Percentiles rank a stretch among this genome's conserved stretches.
phyloP scores from a whole-genome alignment of 768 basidiomycete species.

The Sporobolomyces roseus region DNA sequence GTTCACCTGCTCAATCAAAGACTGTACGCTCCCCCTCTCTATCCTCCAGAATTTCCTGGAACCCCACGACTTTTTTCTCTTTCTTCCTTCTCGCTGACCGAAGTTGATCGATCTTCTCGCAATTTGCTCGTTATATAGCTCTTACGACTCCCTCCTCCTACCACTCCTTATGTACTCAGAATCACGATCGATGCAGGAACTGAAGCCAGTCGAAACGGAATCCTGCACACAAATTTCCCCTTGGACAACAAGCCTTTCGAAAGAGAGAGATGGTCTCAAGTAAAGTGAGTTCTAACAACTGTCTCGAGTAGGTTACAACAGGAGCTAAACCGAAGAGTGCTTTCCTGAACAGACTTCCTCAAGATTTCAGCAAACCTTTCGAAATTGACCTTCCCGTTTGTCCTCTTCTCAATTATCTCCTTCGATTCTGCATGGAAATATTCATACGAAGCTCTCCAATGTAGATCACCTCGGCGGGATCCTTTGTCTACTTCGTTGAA shows the following conservation, averaged over 20 bases:
- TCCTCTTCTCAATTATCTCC: not conserved
- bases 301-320: no score
- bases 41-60: not conserved
- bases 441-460: no score
- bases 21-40: constrained; percentile 56
- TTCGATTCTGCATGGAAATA: not conserved
- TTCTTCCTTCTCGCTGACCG: constrained; percentile 1
- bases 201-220: constrained; percentile 79
- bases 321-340: not conserved
- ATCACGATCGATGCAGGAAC: constrained; percentile 90
- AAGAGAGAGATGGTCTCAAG: constrained; percentile 67
- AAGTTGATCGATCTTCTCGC: not conserved
- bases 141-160: constrained; percentile 88
- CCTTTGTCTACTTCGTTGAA: constrained; percentile 92
- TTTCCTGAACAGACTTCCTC: constrained; percentile 64
- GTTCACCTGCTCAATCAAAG: constrained; percentile 79
- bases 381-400: constrained; percentile 74
- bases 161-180: constrained; percentile 71
- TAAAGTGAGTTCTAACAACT: constrained; percentile 63
- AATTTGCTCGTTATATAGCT: constrained; percentile 62
- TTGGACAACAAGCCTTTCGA: constrained; percentile 83
- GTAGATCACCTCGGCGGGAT: constrained; percentile 84
- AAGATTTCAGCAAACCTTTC: constrained; percentile 82
- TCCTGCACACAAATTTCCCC: constrained; percentile 95
- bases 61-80: not conserved